A percentile compares a stretch with the other conserved stretches of the same genome.
These are phyloP conservation scores for Colletotrichum sp. DNA, from an alignment of 2,329 filamentous ascomycete species.

Conservation along the genomic window DNA sequence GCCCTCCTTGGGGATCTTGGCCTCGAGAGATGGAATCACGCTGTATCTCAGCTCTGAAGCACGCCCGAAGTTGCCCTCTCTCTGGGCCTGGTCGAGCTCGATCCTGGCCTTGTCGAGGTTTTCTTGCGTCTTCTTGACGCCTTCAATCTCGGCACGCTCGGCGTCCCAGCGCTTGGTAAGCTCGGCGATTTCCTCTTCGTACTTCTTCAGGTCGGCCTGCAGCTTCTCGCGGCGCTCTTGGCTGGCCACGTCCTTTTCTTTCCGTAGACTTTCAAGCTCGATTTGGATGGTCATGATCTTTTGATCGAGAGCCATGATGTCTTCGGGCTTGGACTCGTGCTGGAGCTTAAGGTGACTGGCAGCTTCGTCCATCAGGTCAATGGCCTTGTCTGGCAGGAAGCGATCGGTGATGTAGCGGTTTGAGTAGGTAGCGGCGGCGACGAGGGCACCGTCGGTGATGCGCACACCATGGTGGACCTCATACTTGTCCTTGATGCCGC, in stretches of 20 bases:
- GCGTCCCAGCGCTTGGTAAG: slow-evolving; percentile 89
- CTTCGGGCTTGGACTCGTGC: slow-evolving; percentile 95
- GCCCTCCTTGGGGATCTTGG: slow-evolving; percentile 79
- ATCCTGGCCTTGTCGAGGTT: slow-evolving; percentile 86
- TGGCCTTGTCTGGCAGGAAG: slow-evolving; percentile 95
- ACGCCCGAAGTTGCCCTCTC: slow-evolving; percentile 85
- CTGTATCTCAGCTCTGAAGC: slow-evolving; percentile 93
- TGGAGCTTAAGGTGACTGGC: slow-evolving; percentile 89
- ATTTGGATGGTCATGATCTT: slow-evolving; percentile 98
- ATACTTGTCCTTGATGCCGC: slow-evolving; percentile 97
- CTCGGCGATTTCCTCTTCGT: slow-evolving; percentile 76
- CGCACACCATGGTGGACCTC: slow-evolving; percentile 96
- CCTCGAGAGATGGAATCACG: slow-evolving; percentile 81
- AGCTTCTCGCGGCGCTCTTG: slow-evolving; percentile 87
- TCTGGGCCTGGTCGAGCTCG: slow-evolving; percentile 86
- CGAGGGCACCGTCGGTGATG: slow-evolving; percentile 90
- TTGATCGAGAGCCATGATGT: slow-evolving; percentile 90
- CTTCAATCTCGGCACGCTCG: slow-evolving; percentile 84
- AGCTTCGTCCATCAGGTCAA: slow-evolving; percentile 95
- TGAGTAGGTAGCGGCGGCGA: slow-evolving; percentile 89
- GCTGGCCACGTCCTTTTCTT: slow-evolving; percentile 90
- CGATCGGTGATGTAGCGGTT: slow-evolving; percentile 97
- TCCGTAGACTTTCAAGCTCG: slow-evolving; percentile 90
- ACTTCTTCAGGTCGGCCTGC: slow-evolving; percentile 75
- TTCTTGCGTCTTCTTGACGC: slow-evolving; percentile 85